These are phyloP conservation scores for Epichloe gansuensis DNA, from an alignment of 2,329 filamentous ascomycete species.

Conservation along the genomic window DNA sequence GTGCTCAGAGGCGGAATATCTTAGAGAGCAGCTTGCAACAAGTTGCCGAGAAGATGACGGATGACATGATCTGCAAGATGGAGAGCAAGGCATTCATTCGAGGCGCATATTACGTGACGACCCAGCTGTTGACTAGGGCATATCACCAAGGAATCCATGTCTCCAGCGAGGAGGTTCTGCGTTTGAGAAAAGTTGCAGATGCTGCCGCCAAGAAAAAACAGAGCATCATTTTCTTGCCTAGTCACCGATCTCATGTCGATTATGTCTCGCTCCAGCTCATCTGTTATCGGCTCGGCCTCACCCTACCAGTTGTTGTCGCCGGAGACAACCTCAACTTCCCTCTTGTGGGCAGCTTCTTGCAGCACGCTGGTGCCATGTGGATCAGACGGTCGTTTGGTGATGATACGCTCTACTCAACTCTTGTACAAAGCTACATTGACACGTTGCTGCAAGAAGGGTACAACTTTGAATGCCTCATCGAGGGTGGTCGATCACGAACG, in stretches of 20 bases:
- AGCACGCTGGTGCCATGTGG: slow-evolving; percentile 96
- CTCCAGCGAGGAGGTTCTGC: slow-evolving; percentile 81
- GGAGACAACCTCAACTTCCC: slow-evolving; percentile 96
- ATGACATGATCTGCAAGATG: slow-evolving; percentile 98
- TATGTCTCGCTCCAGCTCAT: slow-evolving; percentile 93
- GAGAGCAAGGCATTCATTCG: slow-evolving; percentile 89
- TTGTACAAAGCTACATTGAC: slow-evolving; percentile 96
- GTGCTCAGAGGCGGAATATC: slow-evolving; percentile 42
- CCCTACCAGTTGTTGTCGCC: slow-evolving; percentile 80
- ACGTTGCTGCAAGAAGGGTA: slow-evolving; percentile 79
- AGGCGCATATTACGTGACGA: slow-evolving; percentile 77
- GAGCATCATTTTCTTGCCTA: slow-evolving; percentile 90
- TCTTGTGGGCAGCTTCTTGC: slow-evolving; percentile 74
- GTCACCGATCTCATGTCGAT: slow-evolving; percentile 89
- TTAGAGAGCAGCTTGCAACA: slow-evolving; percentile 64
- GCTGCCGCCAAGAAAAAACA: slow-evolving; percentile 77
- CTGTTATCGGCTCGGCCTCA: slow-evolving; percentile 84
- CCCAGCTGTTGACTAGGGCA: slow-evolving; percentile 78
- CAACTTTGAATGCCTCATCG: slow-evolving; percentile 96
- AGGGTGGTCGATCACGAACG: slow-evolving; percentile 83
- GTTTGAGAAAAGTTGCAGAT: slow-evolving; percentile 69
- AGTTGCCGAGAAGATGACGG: slow-evolving; percentile 74
- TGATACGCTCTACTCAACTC: slow-evolving; percentile 74
- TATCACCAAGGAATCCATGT: slow-evolving; percentile 98
- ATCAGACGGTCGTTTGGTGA: slow-evolving; percentile 88